phyloP scores from a whole-genome alignment of 345 rosid genomes.

The Carallia pectinifolia region DNA sequence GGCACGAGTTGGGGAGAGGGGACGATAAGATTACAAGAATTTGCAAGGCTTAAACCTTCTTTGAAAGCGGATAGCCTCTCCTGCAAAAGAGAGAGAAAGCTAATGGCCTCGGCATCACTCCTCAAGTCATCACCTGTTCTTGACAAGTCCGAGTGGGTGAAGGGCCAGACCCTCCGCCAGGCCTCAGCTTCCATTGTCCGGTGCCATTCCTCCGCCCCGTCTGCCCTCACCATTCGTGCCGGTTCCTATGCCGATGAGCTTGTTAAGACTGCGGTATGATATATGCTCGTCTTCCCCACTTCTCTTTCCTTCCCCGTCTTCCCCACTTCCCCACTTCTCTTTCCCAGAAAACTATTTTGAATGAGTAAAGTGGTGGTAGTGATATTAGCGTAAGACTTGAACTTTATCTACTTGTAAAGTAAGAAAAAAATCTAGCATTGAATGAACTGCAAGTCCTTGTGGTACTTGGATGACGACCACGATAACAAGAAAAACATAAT shows the following conservation, averaged over 20 bases:
- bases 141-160: constrained; percentile 80
- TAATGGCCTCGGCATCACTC: constrained; percentile 87
- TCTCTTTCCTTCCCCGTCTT: too few relatives aligned
- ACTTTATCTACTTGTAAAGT: too few relatives aligned
- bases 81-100: constrained; percentile 4
- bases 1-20: constrained; percentile 15
- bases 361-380: too few relatives aligned
- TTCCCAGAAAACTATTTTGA: too few relatives aligned
- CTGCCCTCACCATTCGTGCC: constrained; percentile 60
- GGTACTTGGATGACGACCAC: too few relatives aligned
- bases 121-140: constrained; percentile 79
- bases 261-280: constrained; percentile 83
- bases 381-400: too few relatives aligned
- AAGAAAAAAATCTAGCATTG: too few relatives aligned
- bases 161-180: constrained; percentile 68
- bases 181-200: constrained; percentile 47
- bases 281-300: too few relatives aligned
- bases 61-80: constrained; percentile 21
- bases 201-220: constrained; percentile 44
- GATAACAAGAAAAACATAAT: too few relatives aligned
- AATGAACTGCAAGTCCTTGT: too few relatives aligned
- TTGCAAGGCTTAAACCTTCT: constrained; percentile 9
- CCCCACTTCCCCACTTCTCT: too few relatives aligned
- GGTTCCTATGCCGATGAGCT: constrained; percentile 94
- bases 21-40: constrained; percentile 44